phyloP scores from a whole-genome alignment of 2,329 filamentous ascomycete genomes.

The Cercospora sojina region DNA sequence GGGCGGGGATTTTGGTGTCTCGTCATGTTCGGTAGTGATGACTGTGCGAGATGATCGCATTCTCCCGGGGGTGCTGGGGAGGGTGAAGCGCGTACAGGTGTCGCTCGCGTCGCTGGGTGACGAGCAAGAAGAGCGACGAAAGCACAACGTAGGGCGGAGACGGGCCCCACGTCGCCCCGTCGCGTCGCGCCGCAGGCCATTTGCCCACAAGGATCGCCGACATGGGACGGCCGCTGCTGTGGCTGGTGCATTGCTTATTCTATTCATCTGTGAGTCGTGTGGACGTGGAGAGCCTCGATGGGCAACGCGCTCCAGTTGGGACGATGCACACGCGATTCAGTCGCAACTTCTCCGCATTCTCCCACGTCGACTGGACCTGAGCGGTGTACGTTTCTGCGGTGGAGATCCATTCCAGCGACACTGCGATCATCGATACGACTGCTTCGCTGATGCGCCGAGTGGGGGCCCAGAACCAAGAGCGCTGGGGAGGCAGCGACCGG shows the following conservation, averaged over 20 bases:
- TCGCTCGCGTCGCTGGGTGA: background rate
- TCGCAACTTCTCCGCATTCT: background rate
- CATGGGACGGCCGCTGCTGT: background rate
- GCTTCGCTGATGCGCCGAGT: background rate
- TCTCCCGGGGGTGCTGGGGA: background rate
- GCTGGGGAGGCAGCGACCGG: background rate
- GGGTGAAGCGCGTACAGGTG: background rate
- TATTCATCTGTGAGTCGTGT: background rate
- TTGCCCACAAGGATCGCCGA: background rate
- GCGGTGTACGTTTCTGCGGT: background rate
- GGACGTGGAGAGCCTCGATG: background rate
- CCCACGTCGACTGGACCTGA: background rate
- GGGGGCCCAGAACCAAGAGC: background rate
- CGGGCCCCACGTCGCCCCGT: background rate
- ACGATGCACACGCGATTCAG: background rate
- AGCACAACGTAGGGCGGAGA: background rate
- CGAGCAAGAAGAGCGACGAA: background rate
- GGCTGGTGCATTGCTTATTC: background rate
- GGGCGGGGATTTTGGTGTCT: background rate
- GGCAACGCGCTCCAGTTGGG: background rate
- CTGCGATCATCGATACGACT: background rate
- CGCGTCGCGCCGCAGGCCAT: background rate
- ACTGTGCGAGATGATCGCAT: background rate
- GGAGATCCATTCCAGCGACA: background rate
- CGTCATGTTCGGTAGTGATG: background rate